Base-by-base conservation (phyloP, 1,284 basidiomycete species). In the Ganoderma meredithae region DNA sequence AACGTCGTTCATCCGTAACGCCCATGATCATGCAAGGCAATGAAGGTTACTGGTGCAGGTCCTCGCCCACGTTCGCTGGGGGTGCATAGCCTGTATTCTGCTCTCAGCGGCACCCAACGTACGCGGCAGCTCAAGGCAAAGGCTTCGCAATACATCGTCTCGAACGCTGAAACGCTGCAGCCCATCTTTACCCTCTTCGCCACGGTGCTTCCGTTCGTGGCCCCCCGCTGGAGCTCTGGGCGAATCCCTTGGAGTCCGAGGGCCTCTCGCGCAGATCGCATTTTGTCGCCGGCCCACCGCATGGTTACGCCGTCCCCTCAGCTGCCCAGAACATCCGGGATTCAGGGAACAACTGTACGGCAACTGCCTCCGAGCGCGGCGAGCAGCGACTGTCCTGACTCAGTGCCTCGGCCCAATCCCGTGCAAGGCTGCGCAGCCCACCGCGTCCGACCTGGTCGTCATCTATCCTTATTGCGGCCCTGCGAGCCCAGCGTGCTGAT, bases 201-300 rank as follows among this genome's bases (percentile, higher is more conserved):
- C 41, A n/a, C 41, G 44, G 49, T 19, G 36, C n/a, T 15, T 25
- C 9, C 17, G 39, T 52, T 19, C 36, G 49, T 22, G 40, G 60
- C 8, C n/a, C 25, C 25, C 22, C 22, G 19, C 3, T 17, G n/a
- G 3, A 27, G 40, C 5, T 19, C 3, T 7, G 41, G 33, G 53
- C 17, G 52, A 68, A 47, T 58, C 52, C 71, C 71, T 66, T 70
- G 71, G 69, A 72, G 36, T 72, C 71, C 71, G 69, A 68, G 71
- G 49, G 58, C 22, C 36, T 9, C n/a, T 61, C 58, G 61, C 58
- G 69, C 65, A 68, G 58, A 64, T 66, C 62, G 56, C 53, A 33
- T 56, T 61, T 64, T 55, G 62, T 64, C 61, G 59, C 55, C 58
- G 44, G 62, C 59, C 55, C 3, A 33, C 47, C 53, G 52, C 62